Conservation (phyloP, 2,329 filamentous ascomycete species). For the Arthrobotrys megalospora region DNA sequence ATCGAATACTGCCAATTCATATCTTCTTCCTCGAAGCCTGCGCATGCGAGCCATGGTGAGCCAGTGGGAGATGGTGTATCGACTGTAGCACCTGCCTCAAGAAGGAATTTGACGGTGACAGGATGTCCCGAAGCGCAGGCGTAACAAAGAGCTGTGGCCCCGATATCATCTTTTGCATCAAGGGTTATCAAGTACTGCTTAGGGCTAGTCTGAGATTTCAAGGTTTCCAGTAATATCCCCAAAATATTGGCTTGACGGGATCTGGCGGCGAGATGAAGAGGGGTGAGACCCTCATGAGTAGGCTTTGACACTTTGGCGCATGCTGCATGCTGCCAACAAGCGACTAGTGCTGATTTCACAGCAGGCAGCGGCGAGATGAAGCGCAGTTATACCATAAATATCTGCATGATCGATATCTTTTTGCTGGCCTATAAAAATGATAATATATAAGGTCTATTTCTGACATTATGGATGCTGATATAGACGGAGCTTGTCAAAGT, state of each 20-base stretch:
- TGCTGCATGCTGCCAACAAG: constrained; percentile 67
- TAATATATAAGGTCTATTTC: no score
- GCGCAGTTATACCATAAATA: constrained; percentile 62
- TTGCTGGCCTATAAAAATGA: constrained; percentile 4
- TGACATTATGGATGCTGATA: no score
- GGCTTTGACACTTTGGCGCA: constrained; percentile 66
- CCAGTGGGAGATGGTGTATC: constrained; percentile 67
- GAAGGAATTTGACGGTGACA: constrained; percentile 40
- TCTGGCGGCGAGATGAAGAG: constrained; percentile 68
- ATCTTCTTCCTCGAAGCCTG: constrained; percentile 15
- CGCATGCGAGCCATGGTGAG: constrained; percentile 71
- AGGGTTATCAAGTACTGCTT: constrained; percentile 2
- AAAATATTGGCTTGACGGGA: constrained; percentile 66
- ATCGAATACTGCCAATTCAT: constrained; percentile 14
- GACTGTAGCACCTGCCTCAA: constrained; percentile 56
- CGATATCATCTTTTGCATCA: constrained; percentile 14
- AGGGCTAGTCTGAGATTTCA: constrained; percentile 21
- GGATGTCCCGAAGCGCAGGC: constrained; percentile 52
- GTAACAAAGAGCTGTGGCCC: constrained; percentile 58
- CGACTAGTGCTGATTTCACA: constrained; percentile 63
- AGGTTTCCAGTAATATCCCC: constrained; percentile 63
- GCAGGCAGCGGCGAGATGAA: constrained; percentile 62
- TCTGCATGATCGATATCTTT: constrained; percentile 61
- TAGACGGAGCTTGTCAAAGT: no score
- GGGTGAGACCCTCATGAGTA: constrained; percentile 67